A percentile compares a stretch with the other conserved stretches of the same genome.
These are phyloP conservation scores for Corchorus olitorius DNA, from an alignment of 345 rosid species.

Conservation along the genomic window DNA sequence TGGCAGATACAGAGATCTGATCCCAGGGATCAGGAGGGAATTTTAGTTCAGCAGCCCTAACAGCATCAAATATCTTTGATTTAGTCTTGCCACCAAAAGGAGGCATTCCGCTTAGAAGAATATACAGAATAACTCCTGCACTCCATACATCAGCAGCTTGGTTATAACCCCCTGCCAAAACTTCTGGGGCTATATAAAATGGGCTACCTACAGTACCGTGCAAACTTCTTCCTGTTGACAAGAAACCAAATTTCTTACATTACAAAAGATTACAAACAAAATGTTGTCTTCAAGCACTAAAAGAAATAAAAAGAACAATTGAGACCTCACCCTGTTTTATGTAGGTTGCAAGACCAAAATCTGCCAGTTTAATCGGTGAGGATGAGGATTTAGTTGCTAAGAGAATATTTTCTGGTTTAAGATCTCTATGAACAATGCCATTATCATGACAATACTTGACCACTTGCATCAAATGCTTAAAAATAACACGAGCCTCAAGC, in stretches of 20 bases:
- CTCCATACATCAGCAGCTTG: conserved; percentile 85
- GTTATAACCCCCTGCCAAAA: conserved; percentile 65
- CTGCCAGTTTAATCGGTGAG: conserved; percentile 71
- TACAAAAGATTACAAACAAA: not conserved
- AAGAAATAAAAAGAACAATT: not conserved
- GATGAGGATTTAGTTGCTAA: conserved; percentile 58
- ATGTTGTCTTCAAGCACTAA: not conserved
- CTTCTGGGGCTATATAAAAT: conserved; percentile 78
- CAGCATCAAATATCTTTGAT: conserved; percentile 82
- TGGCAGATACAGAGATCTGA: conserved; percentile 58
- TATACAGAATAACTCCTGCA: conserved; percentile 71
- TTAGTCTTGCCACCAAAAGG: conserved; percentile 84
- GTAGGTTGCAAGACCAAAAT: conserved; percentile 74
- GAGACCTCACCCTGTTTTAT: conserved; percentile 52
- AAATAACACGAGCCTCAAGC: conserved; percentile 50
- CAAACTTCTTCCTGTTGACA: conserved; percentile 54
- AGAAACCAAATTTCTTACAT: conserved; percentile 21
- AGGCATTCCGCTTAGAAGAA: conserved; percentile 71
- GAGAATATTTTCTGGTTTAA: conserved; percentile 73
- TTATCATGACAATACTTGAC: conserved; percentile 67
- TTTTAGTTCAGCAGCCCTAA: conserved; percentile 71
- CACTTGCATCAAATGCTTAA: conserved; percentile 68
- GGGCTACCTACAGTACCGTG: conserved; percentile 74
- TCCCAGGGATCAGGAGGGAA: conserved; percentile 76
- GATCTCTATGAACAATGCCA: conserved; percentile 74